A percentile compares a stretch with the other conserved stretches of the same genome.
Evolutionary conservation across 169 alveolate genomes (phyloP).

Genomic region (Plasmodium vinckei): DNA sequence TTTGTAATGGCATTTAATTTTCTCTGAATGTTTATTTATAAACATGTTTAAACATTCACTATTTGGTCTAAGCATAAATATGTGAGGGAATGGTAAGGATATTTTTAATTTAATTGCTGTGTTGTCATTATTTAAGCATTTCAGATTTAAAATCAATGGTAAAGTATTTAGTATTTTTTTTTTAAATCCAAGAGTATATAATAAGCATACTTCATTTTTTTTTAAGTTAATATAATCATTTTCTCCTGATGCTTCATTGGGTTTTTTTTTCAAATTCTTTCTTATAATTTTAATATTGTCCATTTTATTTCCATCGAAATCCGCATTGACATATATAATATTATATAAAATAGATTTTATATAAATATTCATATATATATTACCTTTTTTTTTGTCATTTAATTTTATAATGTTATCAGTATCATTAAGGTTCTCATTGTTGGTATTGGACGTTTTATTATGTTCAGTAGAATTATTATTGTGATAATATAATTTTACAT

Average conservation of each 20-base stretch:
- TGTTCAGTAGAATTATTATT: conserved; percentile 4
- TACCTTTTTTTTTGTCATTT: not conserved
- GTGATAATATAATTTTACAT: conserved; percentile 25
- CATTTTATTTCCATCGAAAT: conserved; percentile 47
- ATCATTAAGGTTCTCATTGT: conserved; percentile 1
- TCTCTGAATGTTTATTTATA: conserved; percentile 14
- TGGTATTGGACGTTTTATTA: not conserved
- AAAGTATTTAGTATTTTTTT: conserved; percentile 9
- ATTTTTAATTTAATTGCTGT: conserved; percentile 44
- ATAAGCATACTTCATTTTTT: conserved; percentile 67
- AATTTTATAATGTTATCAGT: not conserved
- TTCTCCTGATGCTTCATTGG: conserved; percentile 36
- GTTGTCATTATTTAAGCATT: conserved; percentile 69
- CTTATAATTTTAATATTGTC: conserved; percentile 50
- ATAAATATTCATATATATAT: conserved; percentile 58
- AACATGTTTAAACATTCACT: conserved; percentile 44
- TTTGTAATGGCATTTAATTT: conserved; percentile 48
- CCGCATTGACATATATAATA: conserved; percentile 45
- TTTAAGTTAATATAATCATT: conserved; percentile 66
- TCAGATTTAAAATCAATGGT: conserved; percentile 45
- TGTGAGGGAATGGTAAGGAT: conserved; percentile 43
- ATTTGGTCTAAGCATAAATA: conserved; percentile 49
- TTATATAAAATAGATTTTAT: conserved; percentile 54
- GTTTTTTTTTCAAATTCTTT: conserved; percentile 54
- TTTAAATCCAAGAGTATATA: conserved; percentile 46